Evolutionary conservation across 768 basidiomycete species (phyloP).

Genomic region (Trametes maxima): DNA sequence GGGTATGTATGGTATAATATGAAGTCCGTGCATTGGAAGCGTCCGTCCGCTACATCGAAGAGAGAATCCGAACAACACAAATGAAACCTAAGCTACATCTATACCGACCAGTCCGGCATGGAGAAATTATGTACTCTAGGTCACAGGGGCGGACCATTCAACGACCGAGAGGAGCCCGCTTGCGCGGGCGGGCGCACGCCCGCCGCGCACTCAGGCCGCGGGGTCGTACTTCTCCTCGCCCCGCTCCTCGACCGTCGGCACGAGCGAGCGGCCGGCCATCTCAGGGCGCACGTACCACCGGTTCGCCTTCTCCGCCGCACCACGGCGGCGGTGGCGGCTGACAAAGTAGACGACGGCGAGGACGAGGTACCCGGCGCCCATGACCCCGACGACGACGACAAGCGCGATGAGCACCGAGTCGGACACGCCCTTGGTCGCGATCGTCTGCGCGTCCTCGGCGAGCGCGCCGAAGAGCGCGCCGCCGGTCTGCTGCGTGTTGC

Average conservation of each 20-base stretch:
- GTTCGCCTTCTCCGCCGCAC: constrained; percentile 10
- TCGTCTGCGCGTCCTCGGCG: constrained; percentile 16
- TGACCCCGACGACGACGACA: constrained; percentile 24
- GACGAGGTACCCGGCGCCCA: constrained; percentile 27
- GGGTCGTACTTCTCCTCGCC: constrained; percentile 21
- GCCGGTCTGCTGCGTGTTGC: constrained; percentile 13
- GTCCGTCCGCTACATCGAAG: constrained; percentile 3
- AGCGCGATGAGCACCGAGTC: constrained; percentile 23
- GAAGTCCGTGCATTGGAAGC: constrained; percentile 3
- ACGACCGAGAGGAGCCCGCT: neutral
- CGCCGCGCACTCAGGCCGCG: constrained; percentile 1
- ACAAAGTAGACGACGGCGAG: constrained; percentile 25
- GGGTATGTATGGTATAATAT: neutral
- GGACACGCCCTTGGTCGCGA: constrained; percentile 11
- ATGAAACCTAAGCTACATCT: constrained; percentile 9
- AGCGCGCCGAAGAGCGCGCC: constrained; percentile 22
- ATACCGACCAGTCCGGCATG: constrained; percentile 1
- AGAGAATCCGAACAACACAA: neutral
- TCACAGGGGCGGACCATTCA: neutral
- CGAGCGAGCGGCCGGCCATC: constrained; percentile 26
- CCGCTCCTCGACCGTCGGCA: constrained; percentile 17
- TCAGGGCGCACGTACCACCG: constrained; percentile 25
- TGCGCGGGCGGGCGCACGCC: neutral
- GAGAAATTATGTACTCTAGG: neutral
- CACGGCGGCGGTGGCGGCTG: constrained; percentile 10